Conservation (phyloP, 768 basidiomycete species). For the Leccinum longicurvipes region DNA sequence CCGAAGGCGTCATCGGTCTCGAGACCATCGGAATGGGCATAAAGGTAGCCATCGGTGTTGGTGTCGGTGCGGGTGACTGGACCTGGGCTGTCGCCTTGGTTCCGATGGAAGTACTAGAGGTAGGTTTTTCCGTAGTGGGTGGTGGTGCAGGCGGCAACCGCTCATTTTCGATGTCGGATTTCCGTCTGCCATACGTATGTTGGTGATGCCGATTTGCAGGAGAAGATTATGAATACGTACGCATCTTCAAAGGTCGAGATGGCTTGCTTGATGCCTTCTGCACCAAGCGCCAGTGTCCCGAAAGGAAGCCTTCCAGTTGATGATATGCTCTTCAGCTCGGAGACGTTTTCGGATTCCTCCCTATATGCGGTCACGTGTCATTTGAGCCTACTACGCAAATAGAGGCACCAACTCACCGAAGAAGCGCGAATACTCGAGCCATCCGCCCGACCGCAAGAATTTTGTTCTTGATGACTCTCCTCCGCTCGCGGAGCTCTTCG, state of each 20-base stretch:
- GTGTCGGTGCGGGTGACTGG: not conserved
- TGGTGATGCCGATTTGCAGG: not conserved
- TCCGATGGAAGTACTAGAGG: not conserved
- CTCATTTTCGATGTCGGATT: slow-evolving; percentile 29
- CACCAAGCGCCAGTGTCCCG: slow-evolving; percentile 56
- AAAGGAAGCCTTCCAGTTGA: slow-evolving; percentile 49
- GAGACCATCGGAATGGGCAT: too few species aligned
- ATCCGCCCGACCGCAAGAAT: slow-evolving; percentile 68
- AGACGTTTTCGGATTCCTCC: slow-evolving; percentile 70
- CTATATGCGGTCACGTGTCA: slow-evolving; percentile 10
- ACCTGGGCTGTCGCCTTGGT: slow-evolving; percentile 1
- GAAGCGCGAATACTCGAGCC: slow-evolving; percentile 63
- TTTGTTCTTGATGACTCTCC: slow-evolving; percentile 67
- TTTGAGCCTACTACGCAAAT: not conserved
- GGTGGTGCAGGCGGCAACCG: slow-evolving; percentile 23
- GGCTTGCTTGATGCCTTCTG: slow-evolving; percentile 71
- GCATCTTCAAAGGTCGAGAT: slow-evolving; percentile 68
- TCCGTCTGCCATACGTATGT: slow-evolving; percentile 11
- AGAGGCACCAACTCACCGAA: slow-evolving; percentile 43
- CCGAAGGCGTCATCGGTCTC: too few species aligned
- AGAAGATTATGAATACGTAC: slow-evolving; percentile 35
- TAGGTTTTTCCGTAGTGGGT: slow-evolving; percentile 22
- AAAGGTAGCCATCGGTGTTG: too few species aligned
- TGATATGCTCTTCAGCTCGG: slow-evolving; percentile 64
- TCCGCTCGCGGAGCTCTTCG: slow-evolving; percentile 36